These are phyloP conservation scores for Coemansia sp. DNA, from an alignment of 192 early-diverging fungal species.

Conservation along the genomic window DNA sequence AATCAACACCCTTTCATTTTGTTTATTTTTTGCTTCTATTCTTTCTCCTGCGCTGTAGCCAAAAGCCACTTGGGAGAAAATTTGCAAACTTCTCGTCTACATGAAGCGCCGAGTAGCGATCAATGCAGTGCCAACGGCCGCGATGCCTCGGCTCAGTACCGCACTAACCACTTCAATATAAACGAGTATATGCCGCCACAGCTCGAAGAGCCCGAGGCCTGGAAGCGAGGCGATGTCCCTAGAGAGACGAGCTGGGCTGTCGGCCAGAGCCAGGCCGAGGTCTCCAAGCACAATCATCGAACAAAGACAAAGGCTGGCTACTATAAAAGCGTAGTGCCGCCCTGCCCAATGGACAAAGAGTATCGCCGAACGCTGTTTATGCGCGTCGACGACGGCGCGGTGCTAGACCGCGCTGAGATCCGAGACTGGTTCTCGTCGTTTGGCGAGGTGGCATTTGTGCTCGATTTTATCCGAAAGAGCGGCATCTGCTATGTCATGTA, in stretches of 20 bases:
- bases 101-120: neutral
- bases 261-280: neutral
- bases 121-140: neutral
- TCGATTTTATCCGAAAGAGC: constrained; percentile 7
- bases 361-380: constrained; percentile 32
- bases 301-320: neutral
- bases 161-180: neutral
- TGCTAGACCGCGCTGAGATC: neutral
- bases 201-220: neutral
- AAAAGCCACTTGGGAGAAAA: neutral
- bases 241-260: neutral
- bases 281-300: neutral
- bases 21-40: neutral
- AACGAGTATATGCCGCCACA: neutral
- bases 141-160: neutral
- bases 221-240: neutral
- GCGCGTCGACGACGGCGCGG: neutral
- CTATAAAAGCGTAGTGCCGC: neutral
- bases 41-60: too few species aligned
- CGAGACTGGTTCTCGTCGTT: constrained; percentile 16
- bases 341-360: neutral
- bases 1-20: too few species aligned
- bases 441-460: constrained; percentile 32
- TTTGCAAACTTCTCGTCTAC: neutral
- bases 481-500: constrained; percentile 43